Conservation (phyloP, 495 filamentous ascomycete genomes). For the Aspergillus avenaceus region DNA sequence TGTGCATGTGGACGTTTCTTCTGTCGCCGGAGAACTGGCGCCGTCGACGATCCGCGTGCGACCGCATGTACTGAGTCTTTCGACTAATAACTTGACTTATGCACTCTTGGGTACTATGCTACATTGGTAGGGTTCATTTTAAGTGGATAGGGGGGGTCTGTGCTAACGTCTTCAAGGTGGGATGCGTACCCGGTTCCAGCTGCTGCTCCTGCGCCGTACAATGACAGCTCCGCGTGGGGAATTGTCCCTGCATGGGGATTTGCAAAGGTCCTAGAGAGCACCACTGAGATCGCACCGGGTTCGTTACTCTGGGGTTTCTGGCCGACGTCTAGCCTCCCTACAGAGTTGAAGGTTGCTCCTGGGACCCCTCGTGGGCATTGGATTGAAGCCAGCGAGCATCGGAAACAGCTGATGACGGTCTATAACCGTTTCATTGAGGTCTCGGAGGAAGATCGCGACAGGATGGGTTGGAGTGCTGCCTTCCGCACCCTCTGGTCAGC, state of each 20-base stretch:
- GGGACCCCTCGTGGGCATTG: conserved; percentile 26
- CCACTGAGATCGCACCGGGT: conserved; percentile 22
- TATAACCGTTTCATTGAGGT: conserved; percentile 48
- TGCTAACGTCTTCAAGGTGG: too few species aligned
- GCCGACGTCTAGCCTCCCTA: conserved; percentile 24
- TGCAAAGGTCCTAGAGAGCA: conserved; percentile 46
- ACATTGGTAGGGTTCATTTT: conserved; percentile 38
- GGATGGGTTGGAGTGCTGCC: conserved; percentile 36
- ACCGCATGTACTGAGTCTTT: conserved; percentile 40
- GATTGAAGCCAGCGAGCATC: conserved; percentile 36
- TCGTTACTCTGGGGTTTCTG: conserved; percentile 33
- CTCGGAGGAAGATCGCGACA: conserved; percentile 8
- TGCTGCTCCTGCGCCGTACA: conserved; percentile 46
- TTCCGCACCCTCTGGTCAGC: conserved; percentile 42
- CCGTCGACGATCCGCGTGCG: conserved; percentile 39
- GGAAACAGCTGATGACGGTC: conserved; percentile 41
- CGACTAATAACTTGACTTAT: conserved; percentile 55
- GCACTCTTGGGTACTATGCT: conserved; percentile 42
- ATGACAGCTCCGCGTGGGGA: conserved; percentile 44
- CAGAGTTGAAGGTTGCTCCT: conserved; percentile 22
- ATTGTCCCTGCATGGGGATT: conserved; percentile 57
- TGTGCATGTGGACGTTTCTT: conserved; percentile 11
- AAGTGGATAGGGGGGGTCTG: too few species aligned
- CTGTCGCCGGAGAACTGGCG: not conserved
- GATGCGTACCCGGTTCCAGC: conserved; percentile 31